These are phyloP conservation scores for Ceratocystis cacaofunesta DNA, from an alignment of 2,329 filamentous ascomycete genomes.

Conservation along the genomic window DNA sequence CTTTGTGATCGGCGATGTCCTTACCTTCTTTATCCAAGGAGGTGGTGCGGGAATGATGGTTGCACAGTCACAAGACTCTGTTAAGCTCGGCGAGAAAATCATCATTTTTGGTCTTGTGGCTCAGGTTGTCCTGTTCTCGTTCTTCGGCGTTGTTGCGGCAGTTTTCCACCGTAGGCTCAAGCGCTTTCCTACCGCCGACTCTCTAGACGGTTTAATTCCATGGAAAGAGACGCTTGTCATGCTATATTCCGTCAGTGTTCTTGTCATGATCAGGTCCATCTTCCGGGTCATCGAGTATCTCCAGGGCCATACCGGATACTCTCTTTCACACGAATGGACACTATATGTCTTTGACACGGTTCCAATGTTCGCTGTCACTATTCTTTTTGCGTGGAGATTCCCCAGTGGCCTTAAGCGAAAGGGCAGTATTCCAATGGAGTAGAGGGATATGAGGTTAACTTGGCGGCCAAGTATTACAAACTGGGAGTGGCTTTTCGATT, in stretches of 20 bases:
- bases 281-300: slow-evolving; percentile 35
- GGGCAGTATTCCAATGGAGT: not conserved
- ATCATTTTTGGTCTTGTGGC: slow-evolving; percentile 38
- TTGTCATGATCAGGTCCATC: slow-evolving; percentile 33
- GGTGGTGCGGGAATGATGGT: slow-evolving; percentile 28
- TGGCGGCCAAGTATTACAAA: not conserved
- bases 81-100: slow-evolving; percentile 29
- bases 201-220: slow-evolving; percentile 16
- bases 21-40: slow-evolving; percentile 37
- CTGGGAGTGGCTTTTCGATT: not conserved
- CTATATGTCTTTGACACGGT: slow-evolving; percentile 32
- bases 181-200: slow-evolving; percentile 19
- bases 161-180: slow-evolving; percentile 28
- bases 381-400: not conserved
- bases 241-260: slow-evolving; percentile 23
- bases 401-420: not conserved
- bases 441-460: not conserved
- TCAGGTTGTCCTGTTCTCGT: slow-evolving; percentile 37
- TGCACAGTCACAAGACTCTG: not conserved
- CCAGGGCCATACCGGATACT: slow-evolving; percentile 28
- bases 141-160: slow-evolving; percentile 34
- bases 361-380: slow-evolving; percentile 23
- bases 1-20: slow-evolving; percentile 40
- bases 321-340: slow-evolving; percentile 29
- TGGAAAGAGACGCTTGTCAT: slow-evolving; percentile 24